A percentile compares a stretch with the other conserved stretches of the same genome.
Evolutionary conservation across 768 basidiomycete genomes (phyloP).

Genomic region (Termitomyces sp.): DNA sequence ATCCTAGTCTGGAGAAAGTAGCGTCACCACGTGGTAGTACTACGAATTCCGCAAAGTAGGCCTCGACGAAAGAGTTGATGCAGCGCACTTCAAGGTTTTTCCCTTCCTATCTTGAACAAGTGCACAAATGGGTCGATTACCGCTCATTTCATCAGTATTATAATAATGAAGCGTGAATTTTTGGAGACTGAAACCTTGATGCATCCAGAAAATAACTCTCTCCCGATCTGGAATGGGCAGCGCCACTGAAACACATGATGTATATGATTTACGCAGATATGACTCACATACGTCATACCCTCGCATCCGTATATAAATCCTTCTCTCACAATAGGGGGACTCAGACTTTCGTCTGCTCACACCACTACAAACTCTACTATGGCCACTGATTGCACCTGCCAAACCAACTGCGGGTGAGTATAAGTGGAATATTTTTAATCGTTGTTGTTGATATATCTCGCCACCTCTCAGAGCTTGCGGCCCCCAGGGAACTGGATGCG

Average conservation of each 20-base stretch:
- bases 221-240: background rate
- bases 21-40: background rate
- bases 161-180: background rate
- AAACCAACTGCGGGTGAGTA: constrained; percentile 23
- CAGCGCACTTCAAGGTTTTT: background rate
- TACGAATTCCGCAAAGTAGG: background rate
- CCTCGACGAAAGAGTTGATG: background rate
- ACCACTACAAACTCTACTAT: constrained; percentile 6
- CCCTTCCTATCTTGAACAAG: background rate
- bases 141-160: background rate
- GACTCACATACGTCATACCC: constrained; percentile 9
- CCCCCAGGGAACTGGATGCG: constrained; percentile 30
- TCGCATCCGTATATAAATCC: background rate
- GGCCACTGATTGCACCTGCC: constrained; percentile 26
- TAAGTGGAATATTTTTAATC: too few species aligned
- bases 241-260: constrained; percentile 1
- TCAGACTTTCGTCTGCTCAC: background rate
- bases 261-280: background rate
- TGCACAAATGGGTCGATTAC: background rate
- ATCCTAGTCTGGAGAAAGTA: background rate
- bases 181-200: background rate
- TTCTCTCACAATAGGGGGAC: background rate
- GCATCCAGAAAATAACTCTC: background rate
- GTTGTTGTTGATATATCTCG: background rate
- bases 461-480: constrained; percentile 28